A percentile compares a stretch with the other conserved stretches of the same genome.
phyloP scores from a whole-genome alignment of 2,329 filamentous ascomycete genomes.

The Aspergillus ibericus region DNA sequence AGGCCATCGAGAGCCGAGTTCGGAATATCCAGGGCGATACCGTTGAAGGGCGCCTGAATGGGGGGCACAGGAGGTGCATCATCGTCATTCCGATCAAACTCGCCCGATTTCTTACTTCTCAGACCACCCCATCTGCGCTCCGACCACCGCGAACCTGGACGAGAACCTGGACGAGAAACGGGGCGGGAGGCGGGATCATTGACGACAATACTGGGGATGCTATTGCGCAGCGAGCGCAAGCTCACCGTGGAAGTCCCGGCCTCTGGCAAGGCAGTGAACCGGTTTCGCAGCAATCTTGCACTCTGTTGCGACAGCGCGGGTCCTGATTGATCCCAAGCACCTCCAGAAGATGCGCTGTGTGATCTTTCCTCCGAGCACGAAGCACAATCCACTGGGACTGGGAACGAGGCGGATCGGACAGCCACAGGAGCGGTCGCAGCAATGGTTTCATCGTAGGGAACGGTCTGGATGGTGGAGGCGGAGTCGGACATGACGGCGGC shows the following conservation, averaged over 20 bases:
- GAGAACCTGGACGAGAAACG: conserved; percentile 36
- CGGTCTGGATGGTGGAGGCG: conserved; percentile 24
- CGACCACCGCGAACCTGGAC: conserved; percentile 45
- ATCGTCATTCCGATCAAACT: conserved; percentile 32
- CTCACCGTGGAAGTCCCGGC: conserved; percentile 27
- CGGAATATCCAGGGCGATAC: conserved; percentile 58
- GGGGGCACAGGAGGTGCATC: conserved; percentile 35
- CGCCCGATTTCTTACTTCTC: conserved; percentile 33
- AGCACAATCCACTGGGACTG: conserved; percentile 24
- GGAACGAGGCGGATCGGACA: conserved; percentile 31
- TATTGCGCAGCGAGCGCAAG: conserved; percentile 34
- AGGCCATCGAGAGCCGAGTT: conserved; percentile 55
- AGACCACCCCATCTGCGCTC: conserved; percentile 45
- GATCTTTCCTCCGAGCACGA: conserved; percentile 26
- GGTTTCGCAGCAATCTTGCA: conserved; percentile 15
- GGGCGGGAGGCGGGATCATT: conserved; percentile 36
- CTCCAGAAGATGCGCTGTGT: conserved; percentile 23
- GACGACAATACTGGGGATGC: conserved; percentile 43
- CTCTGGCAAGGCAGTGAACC: conserved; percentile 19
- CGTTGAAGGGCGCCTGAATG: conserved; percentile 44
- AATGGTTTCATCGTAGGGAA: conserved; percentile 31
- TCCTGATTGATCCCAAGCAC: conserved; percentile 10
- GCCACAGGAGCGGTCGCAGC: conserved; percentile 23
- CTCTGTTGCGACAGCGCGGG: conserved; percentile 14
- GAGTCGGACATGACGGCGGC: conserved; percentile 28